Percentiles rank a stretch among this genome's conserved stretches.
Conservation (phyloP, 257 asterid genomes). For the Cinchona pubescens region DNA sequence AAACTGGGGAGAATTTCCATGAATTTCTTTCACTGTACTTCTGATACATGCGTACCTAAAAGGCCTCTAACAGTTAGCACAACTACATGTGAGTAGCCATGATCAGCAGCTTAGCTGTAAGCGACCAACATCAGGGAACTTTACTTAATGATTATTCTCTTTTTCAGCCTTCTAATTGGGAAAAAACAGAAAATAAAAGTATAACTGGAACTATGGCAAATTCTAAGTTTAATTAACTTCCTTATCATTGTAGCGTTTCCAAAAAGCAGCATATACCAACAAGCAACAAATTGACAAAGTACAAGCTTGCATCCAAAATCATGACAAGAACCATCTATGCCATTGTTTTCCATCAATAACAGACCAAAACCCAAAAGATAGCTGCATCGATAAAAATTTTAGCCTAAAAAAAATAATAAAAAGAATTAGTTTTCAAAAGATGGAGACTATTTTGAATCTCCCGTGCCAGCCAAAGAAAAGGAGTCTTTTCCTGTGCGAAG, state of each 20-base stretch:
- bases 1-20: conserved; percentile 64
- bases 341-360: not conserved
- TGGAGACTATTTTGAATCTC: not conserved
- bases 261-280: not conserved
- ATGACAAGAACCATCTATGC: not conserved
- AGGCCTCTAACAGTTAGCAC: not conserved
- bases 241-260: conserved; percentile 2
- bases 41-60: no score
- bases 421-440: not conserved
- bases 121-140: not conserved
- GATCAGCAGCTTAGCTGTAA: not conserved
- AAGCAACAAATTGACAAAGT: not conserved
- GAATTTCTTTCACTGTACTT: no score
- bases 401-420: not conserved
- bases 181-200: not conserved
- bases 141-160: not conserved
- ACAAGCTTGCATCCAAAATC: not conserved
- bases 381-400: not conserved
- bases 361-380: not conserved
- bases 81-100: not conserved
- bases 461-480: not conserved
- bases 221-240: not conserved
- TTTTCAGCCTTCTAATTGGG: not conserved
- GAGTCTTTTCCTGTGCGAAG: not conserved
- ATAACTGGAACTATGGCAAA: not conserved